Evolutionary conservation across 306 rosid species (phyloP).

Genomic region (Sicyos edulis): DNA sequence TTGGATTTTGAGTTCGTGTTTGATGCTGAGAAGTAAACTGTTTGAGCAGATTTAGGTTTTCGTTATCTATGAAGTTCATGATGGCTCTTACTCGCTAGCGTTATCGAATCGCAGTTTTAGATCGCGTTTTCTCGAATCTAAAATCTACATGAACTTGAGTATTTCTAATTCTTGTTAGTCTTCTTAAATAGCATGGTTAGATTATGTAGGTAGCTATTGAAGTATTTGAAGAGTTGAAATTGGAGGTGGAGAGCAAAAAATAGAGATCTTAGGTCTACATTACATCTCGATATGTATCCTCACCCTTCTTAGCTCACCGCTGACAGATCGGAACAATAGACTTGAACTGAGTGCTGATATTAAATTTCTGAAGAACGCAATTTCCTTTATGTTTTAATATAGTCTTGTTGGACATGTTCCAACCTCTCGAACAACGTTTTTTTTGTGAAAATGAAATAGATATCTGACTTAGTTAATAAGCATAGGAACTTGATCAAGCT

Average conservation of each 20-base stretch:
- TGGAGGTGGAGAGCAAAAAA: not conserved
- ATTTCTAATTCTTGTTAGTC: not conserved
- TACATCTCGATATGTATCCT: not conserved
- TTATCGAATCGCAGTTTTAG: not conserved
- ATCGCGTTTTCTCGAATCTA: not conserved
- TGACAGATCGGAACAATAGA: not conserved
- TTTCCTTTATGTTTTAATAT: not conserved
- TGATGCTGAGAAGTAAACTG: not conserved
- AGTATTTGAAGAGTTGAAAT: not conserved
- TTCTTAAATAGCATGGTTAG: not conserved
- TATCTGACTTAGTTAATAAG: not conserved
- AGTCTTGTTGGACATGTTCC: not conserved
- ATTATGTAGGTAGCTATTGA: not conserved
- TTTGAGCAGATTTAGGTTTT: constrained; percentile 7
- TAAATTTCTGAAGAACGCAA: constrained; percentile 15
- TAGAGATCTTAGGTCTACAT: not conserved
- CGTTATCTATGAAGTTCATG: not conserved
- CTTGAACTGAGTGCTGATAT: constrained; percentile 1
- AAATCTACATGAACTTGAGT: not conserved
- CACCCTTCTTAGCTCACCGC: not conserved
- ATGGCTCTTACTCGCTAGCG: not conserved
- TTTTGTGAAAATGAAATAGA: not conserved
- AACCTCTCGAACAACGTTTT: not conserved
- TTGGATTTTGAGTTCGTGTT: not conserved
- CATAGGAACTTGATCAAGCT: not conserved